Percentiles rank a stretch among this genome's conserved stretches.
Evolutionary conservation across 2,329 filamentous ascomycete species (phyloP).

Genomic region (Blastomyces gilchristii): DNA sequence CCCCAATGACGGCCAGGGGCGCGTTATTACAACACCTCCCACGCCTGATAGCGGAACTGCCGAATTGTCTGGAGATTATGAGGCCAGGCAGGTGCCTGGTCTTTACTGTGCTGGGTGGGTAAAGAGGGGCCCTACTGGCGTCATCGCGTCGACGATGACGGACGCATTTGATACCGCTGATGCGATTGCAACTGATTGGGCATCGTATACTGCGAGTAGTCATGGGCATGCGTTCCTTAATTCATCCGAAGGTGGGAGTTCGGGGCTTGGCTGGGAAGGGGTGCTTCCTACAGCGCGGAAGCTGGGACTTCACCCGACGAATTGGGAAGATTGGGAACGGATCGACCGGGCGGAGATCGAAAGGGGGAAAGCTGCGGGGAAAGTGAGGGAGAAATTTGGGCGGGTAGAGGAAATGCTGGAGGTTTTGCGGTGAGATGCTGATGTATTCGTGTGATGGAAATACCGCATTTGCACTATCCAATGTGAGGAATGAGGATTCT

Average conservation of each 20-base stretch:
- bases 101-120: slow-evolving; percentile 95
- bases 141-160: slow-evolving; percentile 91
- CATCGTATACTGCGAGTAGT: slow-evolving; percentile 19
- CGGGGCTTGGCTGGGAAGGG: slow-evolving; percentile 62
- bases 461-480: background rate
- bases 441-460: background rate
- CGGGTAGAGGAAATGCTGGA: slow-evolving; percentile 49
- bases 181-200: slow-evolving; percentile 70
- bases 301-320: slow-evolving; percentile 52
- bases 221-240: slow-evolving; percentile 38
- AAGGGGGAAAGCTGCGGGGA: slow-evolving; percentile 57
- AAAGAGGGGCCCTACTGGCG: slow-evolving; percentile 84
- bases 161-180: slow-evolving; percentile 88
- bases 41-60: slow-evolving; percentile 9
- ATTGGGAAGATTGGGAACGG: slow-evolving; percentile 75
- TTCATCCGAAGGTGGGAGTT: slow-evolving; percentile 27
- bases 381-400: slow-evolving; percentile 61
- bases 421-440: slow-evolving; percentile 23
- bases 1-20: slow-evolving; percentile 68
- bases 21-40: slow-evolving; percentile 45
- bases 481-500: background rate
- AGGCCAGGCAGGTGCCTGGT: slow-evolving; percentile 48
- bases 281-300: slow-evolving; percentile 51
- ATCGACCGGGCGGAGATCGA: slow-evolving; percentile 72
- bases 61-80: slow-evolving; percentile 14